Conservation (phyloP, 2,329 filamentous ascomycete species). For the Xylaria sp. region DNA sequence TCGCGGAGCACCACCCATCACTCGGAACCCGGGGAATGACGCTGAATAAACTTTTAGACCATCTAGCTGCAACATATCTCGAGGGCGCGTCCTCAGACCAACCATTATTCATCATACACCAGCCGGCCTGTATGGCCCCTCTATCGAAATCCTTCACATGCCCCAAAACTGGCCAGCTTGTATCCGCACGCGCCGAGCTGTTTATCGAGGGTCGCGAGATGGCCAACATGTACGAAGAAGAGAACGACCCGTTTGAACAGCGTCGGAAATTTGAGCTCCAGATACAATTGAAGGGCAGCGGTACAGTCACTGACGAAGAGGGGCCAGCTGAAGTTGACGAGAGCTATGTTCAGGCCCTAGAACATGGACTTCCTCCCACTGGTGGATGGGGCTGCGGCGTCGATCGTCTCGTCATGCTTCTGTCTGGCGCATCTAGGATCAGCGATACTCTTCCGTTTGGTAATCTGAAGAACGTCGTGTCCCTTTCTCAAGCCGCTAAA, state of each 20-base stretch:
- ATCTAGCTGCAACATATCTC: constrained; percentile 78
- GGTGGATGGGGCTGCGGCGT: constrained; percentile 97
- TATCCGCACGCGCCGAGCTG: constrained; percentile 86
- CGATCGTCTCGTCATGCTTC: constrained; percentile 91
- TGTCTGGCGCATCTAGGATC: constrained; percentile 82
- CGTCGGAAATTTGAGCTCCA: constrained; percentile 79
- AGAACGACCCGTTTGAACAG: constrained; percentile 92
- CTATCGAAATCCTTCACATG: constrained; percentile 88
- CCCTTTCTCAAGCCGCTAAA: constrained; percentile 54
- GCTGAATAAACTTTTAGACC: constrained; percentile 79
- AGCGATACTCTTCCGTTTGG: constrained; percentile 91
- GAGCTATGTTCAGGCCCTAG: constrained; percentile 84
- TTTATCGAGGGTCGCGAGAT: constrained; percentile 85
- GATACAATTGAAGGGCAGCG: constrained; percentile 52
- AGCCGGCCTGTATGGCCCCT: constrained; percentile 90
- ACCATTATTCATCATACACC: constrained; percentile 88
- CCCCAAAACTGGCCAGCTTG: constrained; percentile 72
- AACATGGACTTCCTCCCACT: constrained; percentile 93
- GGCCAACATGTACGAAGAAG: constrained; percentile 98
- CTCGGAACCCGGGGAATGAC: constrained; percentile 64
- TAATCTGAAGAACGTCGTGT: constrained; percentile 76
- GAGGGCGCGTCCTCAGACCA: constrained; percentile 75
- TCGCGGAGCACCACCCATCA: constrained; percentile 73
- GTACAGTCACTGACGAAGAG: constrained; percentile 59
- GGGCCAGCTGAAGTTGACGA: constrained; percentile 72